A percentile compares a stretch with the other conserved stretches of the same genome.
phyloP scores from a whole-genome alignment of 192 early-diverging fungal genomes.

The Dispira parvispora region DNA sequence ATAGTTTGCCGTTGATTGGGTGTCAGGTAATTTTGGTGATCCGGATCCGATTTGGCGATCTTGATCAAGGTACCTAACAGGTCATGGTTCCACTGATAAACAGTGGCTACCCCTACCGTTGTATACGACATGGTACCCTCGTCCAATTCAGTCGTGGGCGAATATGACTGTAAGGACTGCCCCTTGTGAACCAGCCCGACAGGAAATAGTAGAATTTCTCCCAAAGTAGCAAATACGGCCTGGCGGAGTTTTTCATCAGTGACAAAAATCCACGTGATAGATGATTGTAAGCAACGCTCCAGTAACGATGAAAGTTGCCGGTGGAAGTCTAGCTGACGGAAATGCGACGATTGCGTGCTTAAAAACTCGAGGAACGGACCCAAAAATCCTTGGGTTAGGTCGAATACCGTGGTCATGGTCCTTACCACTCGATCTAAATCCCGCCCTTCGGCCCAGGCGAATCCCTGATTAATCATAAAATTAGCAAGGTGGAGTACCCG shows the following conservation, averaged over 20 bases:
- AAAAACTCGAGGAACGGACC: neutral
- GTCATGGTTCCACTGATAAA: neutral
- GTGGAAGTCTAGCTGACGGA: neutral
- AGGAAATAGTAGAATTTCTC: neutral
- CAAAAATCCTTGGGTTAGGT: neutral
- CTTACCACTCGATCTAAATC: neutral
- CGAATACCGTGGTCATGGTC: neutral
- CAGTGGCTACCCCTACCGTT: neutral
- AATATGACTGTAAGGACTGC: neutral
- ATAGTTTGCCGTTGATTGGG: neutral
- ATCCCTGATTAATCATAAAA: neutral
- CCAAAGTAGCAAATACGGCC: neutral
- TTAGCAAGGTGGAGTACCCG: neutral
- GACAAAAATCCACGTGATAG: neutral
- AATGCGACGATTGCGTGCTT: neutral
- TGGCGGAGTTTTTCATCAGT: slow-evolving; percentile 4
- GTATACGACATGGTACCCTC: neutral
- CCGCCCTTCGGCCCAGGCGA: neutral
- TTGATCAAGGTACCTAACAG: neutral
- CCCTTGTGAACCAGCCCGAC: neutral
- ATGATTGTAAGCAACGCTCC: neutral
- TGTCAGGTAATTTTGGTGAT: neutral
- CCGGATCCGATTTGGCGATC: neutral
- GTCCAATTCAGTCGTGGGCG: neutral
- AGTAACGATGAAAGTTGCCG: neutral